A percentile compares a stretch with the other conserved stretches of the same genome.
Evolutionary conservation across 2,329 filamentous ascomycete genomes (phyloP).

Genomic region (Calonectria multiphialidica): DNA sequence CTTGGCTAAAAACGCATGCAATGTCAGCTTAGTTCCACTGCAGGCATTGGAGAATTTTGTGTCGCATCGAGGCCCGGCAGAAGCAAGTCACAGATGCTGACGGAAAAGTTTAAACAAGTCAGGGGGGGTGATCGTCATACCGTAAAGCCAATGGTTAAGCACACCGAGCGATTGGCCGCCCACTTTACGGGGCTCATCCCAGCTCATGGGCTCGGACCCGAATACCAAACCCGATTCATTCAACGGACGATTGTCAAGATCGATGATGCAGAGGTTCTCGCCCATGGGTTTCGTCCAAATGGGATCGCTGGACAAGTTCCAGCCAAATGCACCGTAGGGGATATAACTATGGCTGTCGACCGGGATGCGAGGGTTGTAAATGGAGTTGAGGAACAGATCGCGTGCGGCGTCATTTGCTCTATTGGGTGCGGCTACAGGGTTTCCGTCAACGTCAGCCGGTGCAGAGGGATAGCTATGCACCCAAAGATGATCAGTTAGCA

Average conservation of each 20-base stretch:
- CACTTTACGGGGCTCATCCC: not conserved
- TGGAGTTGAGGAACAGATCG: not conserved
- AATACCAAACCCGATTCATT: not conserved
- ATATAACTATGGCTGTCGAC: not conserved
- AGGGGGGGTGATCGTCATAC: not conserved
- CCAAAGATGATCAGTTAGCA: not conserved
- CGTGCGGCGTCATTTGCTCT: not conserved
- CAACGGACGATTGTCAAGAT: not conserved
- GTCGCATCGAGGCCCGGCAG: not conserved
- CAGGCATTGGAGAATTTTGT: not conserved
- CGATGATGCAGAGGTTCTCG: not conserved
- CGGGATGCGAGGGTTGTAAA: not conserved
- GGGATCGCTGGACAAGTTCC: not conserved
- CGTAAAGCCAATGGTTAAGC: not conserved
- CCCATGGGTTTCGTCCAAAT: not conserved
- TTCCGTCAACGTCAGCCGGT: not conserved
- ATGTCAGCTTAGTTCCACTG: not conserved
- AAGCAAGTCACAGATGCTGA: not conserved
- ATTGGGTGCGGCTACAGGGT: not conserved
- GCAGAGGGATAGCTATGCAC: not conserved
- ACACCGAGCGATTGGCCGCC: slow-evolving; percentile 1
- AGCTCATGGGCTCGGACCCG: not conserved
- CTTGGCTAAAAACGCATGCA: not conserved
- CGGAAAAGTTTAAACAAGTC: not conserved
- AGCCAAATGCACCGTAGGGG: not conserved